Base-by-base conservation (phyloP, 2,329 filamentous ascomycete genomes). In the Fusarium concolor region DNA sequence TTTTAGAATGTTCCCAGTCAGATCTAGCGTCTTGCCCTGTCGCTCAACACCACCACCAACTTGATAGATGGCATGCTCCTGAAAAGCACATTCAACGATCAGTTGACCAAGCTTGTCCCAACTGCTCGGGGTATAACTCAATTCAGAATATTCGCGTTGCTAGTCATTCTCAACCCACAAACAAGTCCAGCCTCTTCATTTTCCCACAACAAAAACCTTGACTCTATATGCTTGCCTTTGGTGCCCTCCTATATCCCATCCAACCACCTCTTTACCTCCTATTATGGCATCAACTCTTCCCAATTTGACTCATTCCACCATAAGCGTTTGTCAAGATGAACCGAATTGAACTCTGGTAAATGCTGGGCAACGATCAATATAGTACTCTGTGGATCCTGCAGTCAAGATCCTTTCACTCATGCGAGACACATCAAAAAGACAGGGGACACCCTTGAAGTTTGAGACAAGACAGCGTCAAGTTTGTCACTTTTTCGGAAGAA, bases 351-450 rank as follows among this genome's bases (percentile, higher is more conserved):
- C 31, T 29, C 29, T 44, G 17, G 18, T 22, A 28, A 22, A 28
- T 28, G 24, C 33, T 38, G 20, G 7, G 10, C 31, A 20, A 28
- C 38, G 10, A 18, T 38, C 28, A 18, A 55, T 43, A 56, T 46
- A 35, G 12, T 20, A 24, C 26, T 26, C 26, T 26, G 26, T 26
- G 26, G 26, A 26, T 26, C 26, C 26, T 26, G 31, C 4, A 17
- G 18, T 14, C 11, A 51, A 37, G 35, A 42, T 56, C 60, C 61
- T 58, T 35, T 50, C 26, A 33, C 33, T 51, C 42, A 70, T 66
- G 65, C 70, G 60, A 63, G 60, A 68, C 70, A 71, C 55, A 56
- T 29, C 44, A n/a, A 24, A 35, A 47, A 28, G 39, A 54, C 52
- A 69, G 63, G 67, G 59, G 28, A 55, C 39, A 64, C 41, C 57